Percentiles rank a stretch among this genome's conserved stretches.
Evolutionary conservation across 2,329 filamentous ascomycete species (phyloP).

Genomic region (Pseudogymnoascus sp.): DNA sequence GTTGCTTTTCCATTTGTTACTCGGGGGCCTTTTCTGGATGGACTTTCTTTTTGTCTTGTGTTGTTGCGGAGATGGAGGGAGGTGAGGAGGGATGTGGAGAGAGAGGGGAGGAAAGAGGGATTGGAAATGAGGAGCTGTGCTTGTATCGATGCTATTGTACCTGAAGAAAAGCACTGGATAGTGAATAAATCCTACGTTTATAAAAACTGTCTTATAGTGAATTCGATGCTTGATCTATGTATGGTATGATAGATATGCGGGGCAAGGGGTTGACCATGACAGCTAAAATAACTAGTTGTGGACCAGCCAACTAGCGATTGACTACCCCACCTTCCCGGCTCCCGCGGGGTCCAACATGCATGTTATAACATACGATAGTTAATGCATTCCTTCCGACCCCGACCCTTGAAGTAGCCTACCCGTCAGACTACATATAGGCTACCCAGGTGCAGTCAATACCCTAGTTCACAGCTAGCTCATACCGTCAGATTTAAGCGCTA

Average conservation of each 20-base stretch:
- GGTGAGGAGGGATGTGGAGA: neutral
- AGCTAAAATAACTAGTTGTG: neutral
- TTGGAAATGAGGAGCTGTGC: neutral
- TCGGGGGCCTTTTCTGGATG: neutral
- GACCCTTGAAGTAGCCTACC: neutral
- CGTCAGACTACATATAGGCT: neutral
- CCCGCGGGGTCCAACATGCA: neutral
- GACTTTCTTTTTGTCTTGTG: neutral
- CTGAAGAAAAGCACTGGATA: neutral
- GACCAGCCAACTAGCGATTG: neutral
- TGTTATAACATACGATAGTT: neutral
- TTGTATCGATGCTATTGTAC: constrained; percentile 7
- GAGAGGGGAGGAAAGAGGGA: neutral
- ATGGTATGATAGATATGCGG: too few relatives aligned
- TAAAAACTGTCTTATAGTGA: neutral
- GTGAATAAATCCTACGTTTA: neutral
- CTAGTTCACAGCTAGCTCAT: neutral
- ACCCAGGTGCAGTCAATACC: neutral
- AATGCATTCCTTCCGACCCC: too few relatives aligned
- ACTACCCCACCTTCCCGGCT: neutral
- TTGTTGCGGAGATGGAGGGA: neutral
- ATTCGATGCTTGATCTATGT: neutral
- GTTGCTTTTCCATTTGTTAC: neutral
- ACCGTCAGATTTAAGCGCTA: neutral
- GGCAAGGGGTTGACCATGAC: neutral